These are phyloP conservation scores for Luffa aegyptiaca DNA, from an alignment of 306 rosid species.

Conservation along the genomic window DNA sequence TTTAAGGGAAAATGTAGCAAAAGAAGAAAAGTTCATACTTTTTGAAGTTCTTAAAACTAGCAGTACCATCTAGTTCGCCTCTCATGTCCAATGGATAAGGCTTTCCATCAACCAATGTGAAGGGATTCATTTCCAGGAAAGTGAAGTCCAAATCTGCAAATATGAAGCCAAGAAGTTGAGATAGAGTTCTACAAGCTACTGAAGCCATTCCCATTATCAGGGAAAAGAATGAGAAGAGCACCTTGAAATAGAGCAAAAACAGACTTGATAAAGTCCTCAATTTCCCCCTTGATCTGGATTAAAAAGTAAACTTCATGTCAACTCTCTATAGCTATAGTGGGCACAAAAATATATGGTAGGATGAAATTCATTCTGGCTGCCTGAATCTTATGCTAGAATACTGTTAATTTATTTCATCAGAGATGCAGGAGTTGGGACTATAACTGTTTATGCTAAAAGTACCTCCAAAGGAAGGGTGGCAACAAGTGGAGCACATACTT, in stretches of 20 bases:
- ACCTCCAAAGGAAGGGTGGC: too few species aligned
- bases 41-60: too few species aligned
- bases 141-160: too few species aligned
- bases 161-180: constrained; percentile 13
- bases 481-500: too few species aligned
- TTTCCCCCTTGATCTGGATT: constrained; percentile 61
- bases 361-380: neutral
- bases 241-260: constrained; percentile 82
- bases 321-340: neutral
- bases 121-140: too few species aligned
- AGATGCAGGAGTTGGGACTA: neutral
- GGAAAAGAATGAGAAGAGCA: constrained; percentile 12
- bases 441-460: too few species aligned
- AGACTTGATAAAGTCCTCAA: constrained; percentile 67
- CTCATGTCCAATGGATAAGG: too few species aligned
- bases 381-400: neutral
- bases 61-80: too few species aligned
- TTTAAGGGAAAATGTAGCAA: too few species aligned
- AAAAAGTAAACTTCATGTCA: constrained; percentile 5
- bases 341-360: neutral
- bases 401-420: neutral
- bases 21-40: too few species aligned
- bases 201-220: neutral
- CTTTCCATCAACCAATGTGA: too few species aligned
- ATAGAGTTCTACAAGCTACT: neutral